A percentile compares a stretch with the other conserved stretches of the same genome.
These are phyloP conservation scores for Talaromyces sp. DNA, from an alignment of 2,329 filamentous ascomycete species.

Conservation along the genomic window DNA sequence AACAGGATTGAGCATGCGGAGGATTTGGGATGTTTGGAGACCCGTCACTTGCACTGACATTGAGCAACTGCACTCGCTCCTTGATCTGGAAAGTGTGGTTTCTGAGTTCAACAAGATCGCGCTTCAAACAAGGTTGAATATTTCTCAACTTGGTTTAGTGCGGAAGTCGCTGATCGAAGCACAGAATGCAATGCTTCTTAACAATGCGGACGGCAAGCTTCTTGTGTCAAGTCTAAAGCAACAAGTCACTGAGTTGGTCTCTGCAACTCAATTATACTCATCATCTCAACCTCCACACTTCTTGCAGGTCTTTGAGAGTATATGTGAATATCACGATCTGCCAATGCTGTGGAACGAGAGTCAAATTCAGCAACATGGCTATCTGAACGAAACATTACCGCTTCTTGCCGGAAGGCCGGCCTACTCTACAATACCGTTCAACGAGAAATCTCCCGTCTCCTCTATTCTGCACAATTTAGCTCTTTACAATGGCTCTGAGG, in stretches of 20 bases:
- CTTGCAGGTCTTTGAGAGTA: conserved; percentile 43
- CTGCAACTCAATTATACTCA: conserved; percentile 30
- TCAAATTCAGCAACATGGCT: conserved; percentile 18
- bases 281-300: conserved; percentile 42
- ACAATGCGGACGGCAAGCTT: conserved; percentile 35
- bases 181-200: conserved; percentile 34
- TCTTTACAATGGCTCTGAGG: conserved; percentile 34
- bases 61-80: conserved; percentile 32
- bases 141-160: conserved; percentile 36
- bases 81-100: conserved; percentile 37
- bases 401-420: conserved; percentile 40
- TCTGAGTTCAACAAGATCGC: conserved; percentile 37
- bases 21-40: conserved; percentile 69
- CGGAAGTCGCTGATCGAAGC: conserved; percentile 39
- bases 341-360: conserved; percentile 21
- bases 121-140: conserved; percentile 35
- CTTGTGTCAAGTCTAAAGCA: conserved; percentile 38
- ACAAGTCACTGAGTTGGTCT: conserved; percentile 36
- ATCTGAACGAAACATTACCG: conserved; percentile 31
- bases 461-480: conserved; percentile 35
- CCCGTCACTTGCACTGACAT: conserved; percentile 52
- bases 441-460: conserved; percentile 33
- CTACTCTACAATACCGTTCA: conserved; percentile 33
- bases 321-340: conserved; percentile 48
- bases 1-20: conserved; percentile 76